Conservation (phyloP, 371 early-diverging fungal genomes). For the Lichtheimia corymbifera region DNA sequence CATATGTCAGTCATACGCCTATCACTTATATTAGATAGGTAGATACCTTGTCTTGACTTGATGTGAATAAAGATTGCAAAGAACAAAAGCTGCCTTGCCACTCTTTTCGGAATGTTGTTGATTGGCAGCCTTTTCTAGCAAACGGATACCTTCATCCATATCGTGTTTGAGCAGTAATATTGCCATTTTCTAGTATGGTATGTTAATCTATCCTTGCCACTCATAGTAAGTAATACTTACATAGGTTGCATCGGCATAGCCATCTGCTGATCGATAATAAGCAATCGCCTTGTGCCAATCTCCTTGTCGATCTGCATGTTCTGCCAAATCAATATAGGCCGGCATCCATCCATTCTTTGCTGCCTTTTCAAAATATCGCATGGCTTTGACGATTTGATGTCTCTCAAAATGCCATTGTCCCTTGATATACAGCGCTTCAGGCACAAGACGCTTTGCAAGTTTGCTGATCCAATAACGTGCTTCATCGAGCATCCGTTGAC, state of each 20-base stretch:
- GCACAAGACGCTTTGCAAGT: constrained; percentile 59
- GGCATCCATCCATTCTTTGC: constrained; percentile 15
- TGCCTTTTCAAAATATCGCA: constrained; percentile 15
- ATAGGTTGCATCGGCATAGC: constrained; percentile 71
- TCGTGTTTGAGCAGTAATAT: constrained; percentile 32
- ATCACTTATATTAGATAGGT: background rate
- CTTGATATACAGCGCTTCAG: constrained; percentile 72
- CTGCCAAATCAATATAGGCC: constrained; percentile 10
- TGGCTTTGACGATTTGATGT: constrained; percentile 2
- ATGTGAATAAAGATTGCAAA: constrained; percentile 36
- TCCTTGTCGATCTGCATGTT: constrained; percentile 51
- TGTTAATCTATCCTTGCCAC: background rate
- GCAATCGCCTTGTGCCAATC: constrained; percentile 60
- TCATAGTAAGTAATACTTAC: constrained; percentile 35
- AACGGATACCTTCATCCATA: constrained; percentile 28
- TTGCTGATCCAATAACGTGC: constrained; percentile 76
- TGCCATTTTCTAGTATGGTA: constrained; percentile 34
- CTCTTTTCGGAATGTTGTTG: constrained; percentile 16
- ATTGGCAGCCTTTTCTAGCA: constrained; percentile 39
- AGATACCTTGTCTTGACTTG: constrained; percentile 31
- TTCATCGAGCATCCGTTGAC: constrained; percentile 48
- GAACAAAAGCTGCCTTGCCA: constrained; percentile 40
- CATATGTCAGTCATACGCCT: background rate
- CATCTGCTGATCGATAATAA: constrained; percentile 76
- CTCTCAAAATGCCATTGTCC: constrained; percentile 63